Percentiles rank a stretch among this genome's conserved stretches.
These are phyloP conservation scores for Dioszegia hungarica DNA, from an alignment of 768 basidiomycete genomes.

Conservation along the genomic window DNA sequence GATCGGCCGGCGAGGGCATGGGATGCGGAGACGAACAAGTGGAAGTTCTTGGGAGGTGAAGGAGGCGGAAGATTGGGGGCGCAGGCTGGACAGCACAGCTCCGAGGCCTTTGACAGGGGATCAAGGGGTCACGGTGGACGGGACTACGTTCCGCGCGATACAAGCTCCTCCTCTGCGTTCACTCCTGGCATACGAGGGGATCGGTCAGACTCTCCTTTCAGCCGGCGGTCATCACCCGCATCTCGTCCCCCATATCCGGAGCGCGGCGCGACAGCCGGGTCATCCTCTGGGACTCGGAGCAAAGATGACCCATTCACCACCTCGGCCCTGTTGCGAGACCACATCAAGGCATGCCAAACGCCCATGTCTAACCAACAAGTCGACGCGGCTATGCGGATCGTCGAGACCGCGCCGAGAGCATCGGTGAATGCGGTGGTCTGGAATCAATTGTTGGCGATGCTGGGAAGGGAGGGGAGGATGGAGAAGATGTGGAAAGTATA, in stretches of 20 bases:
- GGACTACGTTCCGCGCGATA: no score
- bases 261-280: no score
- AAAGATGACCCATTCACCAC: constrained; percentile 1
- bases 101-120: no score
- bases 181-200: no score
- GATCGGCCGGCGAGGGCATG: background rate
- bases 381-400: constrained; percentile 14
- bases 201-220: no score
- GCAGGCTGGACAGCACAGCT: no score
- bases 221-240: no score
- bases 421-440: constrained; percentile 37
- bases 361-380: constrained; percentile 11
- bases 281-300: no score
- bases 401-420: constrained; percentile 17
- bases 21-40: background rate
- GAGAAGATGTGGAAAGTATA: constrained; percentile 39
- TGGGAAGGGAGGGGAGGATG: constrained; percentile 34
- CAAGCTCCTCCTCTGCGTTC: no score
- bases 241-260: no score
- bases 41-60: background rate
- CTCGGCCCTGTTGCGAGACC: background rate
- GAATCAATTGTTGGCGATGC: constrained; percentile 31
- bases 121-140: no score
- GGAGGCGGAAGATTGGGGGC: background rate
- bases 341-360: background rate